A percentile compares a stretch with the other conserved stretches of the same genome.
These are phyloP conservation scores for Leptomonas seymouri DNA, from an alignment of 208 protist genomes.

Conservation along the genomic window DNA sequence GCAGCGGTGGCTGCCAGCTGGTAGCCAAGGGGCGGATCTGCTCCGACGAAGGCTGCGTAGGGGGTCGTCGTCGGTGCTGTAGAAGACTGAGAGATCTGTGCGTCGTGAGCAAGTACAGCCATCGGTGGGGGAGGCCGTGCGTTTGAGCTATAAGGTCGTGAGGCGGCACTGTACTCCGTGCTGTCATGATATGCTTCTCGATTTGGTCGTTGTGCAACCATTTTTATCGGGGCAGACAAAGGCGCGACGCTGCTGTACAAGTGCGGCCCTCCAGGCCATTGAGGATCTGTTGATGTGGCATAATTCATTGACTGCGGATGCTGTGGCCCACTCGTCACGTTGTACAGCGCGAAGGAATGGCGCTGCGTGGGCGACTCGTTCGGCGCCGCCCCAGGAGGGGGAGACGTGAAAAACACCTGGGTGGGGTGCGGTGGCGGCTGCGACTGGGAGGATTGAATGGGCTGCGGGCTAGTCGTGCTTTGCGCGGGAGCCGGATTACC, in stretches of 20 bases:
- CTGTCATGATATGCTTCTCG: not conserved
- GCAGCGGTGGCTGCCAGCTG: not conserved
- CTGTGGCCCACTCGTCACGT: not conserved
- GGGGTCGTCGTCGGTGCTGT: not conserved
- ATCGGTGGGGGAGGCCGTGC: not conserved
- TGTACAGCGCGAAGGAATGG: not conserved
- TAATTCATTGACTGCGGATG: not conserved
- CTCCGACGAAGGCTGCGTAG: not conserved
- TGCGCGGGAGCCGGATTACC: constrained; percentile 2
- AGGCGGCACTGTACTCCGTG: not conserved
- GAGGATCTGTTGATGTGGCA: not conserved
- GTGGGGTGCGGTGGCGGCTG: not conserved
- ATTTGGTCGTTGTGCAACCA: not conserved
- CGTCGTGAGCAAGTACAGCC: not conserved
- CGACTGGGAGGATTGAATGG: not conserved
- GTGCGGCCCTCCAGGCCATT: not conserved
- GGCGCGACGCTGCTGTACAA: not conserved
- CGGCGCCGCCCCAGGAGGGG: not conserved
- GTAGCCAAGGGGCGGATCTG: not conserved
- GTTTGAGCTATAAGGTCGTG: not conserved
- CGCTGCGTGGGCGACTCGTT: not conserved
- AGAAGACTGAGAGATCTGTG: not conserved
- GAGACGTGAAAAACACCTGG: not conserved
- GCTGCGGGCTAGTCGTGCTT: not conserved
- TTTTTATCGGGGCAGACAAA: not conserved